Base-by-base conservation (phyloP, 164 flowering plant species). In the Vitis rupestris region DNA sequence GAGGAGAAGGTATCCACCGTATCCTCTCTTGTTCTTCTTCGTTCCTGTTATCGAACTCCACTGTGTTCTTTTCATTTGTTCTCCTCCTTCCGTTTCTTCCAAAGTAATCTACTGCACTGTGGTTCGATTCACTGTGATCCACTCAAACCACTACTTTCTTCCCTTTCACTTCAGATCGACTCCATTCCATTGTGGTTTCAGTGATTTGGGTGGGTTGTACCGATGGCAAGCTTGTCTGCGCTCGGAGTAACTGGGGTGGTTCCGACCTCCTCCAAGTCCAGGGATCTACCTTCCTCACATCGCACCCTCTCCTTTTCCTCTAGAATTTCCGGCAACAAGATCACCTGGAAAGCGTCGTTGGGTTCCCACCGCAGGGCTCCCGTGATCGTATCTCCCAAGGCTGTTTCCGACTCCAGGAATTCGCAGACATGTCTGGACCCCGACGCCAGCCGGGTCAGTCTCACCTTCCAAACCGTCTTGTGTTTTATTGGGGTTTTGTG, bases 391-490 rank as follows among this genome's bases (percentile, higher is more conserved):
- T 85, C 90, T 30, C 98, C 98, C 7, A 85, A 80, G 64, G 97
- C 97, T 0, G 98, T 93, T 65, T 91, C 97, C 0, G 97, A 93
- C 77, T 87, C 97, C 44, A 76, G 65, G 61, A 84, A 80, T 69
- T 80, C 95, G 11, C 95, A 90, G 81, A 91, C 97, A 1, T 93
- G 98, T 69, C 95, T 93, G 44, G 94, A 93, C 56, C 98, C 97
- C 19, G 98, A 93, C 63, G 97, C 98, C 1, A 91, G 94, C 85
- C 65, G 87, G 31, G 98, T 93, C 59, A 70, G 82, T 61, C 19
- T 55, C 48, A 58, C 54, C 29, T 58, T 31, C 50, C 23, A 15
- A 11, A 44, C 48, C 19, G 8, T 54, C 47, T 12, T 48, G 2
- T 65, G 10, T 30, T 12, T 23, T 27, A 27, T n/a, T 15, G 10